Evolutionary conservation across 805 yeast genomes (phyloP).

Genomic region (Maudiozyma turicensis): DNA sequence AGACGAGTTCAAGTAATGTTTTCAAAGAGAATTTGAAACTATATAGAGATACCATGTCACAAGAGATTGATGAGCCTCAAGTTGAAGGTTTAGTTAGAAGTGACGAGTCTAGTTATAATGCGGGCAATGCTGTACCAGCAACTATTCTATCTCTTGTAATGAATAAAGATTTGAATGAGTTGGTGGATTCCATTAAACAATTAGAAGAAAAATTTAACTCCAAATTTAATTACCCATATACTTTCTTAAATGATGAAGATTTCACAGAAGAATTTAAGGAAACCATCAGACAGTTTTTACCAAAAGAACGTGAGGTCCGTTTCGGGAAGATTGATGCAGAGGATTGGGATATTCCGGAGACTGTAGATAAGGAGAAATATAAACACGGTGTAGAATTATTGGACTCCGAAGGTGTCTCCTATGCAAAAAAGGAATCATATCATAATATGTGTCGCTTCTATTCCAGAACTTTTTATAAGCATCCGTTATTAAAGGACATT

Average conservation of each 20-base stretch:
- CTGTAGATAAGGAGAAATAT: slow-evolving; percentile 40
- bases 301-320: slow-evolving; percentile 32
- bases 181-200: slow-evolving; percentile 44
- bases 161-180: slow-evolving; percentile 45
- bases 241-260: slow-evolving; percentile 62
- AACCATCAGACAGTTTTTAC: slow-evolving; percentile 33
- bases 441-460: slow-evolving; percentile 88
- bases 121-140: slow-evolving; percentile 46
- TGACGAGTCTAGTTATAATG: slow-evolving; percentile 20
- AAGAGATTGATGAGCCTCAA: slow-evolving; percentile 41
- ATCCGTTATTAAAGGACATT: slow-evolving; percentile 53
- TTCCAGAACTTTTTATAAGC: slow-evolving; percentile 74
- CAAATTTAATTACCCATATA: slow-evolving; percentile 72
- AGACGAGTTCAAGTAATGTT: slow-evolving; percentile 6
- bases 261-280: slow-evolving; percentile 50
- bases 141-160: slow-evolving; percentile 67
- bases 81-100: slow-evolving; percentile 27
- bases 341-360: slow-evolving; percentile 53
- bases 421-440: slow-evolving; percentile 57
- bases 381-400: neutral
- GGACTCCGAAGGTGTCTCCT: slow-evolving; percentile 43
- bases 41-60: slow-evolving; percentile 31
- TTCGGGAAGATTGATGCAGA: slow-evolving; percentile 37
- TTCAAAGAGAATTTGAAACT: slow-evolving; percentile 29
- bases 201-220: slow-evolving; percentile 58